Evolutionary conservation across 1,284 basidiomycete genomes (phyloP).

Genomic region (Ustilago sp.): DNA sequence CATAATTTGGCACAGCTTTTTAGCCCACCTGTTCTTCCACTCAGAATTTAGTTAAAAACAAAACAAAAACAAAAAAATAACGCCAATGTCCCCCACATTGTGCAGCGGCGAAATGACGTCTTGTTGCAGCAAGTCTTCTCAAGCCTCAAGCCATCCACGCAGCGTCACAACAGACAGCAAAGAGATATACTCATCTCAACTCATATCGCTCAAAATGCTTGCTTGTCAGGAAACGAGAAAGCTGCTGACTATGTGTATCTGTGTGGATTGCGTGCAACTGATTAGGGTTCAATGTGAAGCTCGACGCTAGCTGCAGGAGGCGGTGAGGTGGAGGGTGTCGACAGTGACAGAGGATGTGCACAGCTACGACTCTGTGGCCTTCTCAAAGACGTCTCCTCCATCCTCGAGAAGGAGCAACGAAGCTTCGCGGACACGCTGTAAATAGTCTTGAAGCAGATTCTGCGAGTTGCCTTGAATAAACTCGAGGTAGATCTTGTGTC

Average conservation of each 20-base stretch:
- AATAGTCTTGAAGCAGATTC: conserved; percentile 61
- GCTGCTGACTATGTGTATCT: not conserved
- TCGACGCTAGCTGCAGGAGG: not conserved
- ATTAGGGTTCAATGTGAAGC: not conserved
- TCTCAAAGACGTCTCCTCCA: conserved; percentile 49
- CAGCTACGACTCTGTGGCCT: conserved; percentile 33
- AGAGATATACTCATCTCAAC: not conserved
- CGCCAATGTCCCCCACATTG: conserved; percentile 14
- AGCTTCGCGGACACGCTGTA: conserved; percentile 62
- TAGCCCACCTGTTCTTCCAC: not conserved
- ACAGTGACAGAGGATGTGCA: not conserved
- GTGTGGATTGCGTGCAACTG: not conserved
- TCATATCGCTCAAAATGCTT: not conserved
- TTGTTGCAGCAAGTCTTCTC: not conserved
- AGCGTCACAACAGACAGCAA: not conserved
- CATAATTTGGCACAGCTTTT: conserved; percentile 1
- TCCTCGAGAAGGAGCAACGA: conserved; percentile 44
- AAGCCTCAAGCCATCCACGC: not conserved
- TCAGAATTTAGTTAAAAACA: too few species aligned
- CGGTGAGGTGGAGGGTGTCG: too few species aligned
- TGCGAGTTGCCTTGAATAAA: conserved; percentile 76
- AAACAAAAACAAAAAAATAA: conserved; percentile 6
- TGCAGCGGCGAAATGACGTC: conserved; percentile 5
- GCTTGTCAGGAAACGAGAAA: not conserved
- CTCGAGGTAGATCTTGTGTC: conserved; percentile 86